Evolutionary conservation across 176 grass and related monocot species (phyloP).

Genomic region (Saccharum spontaneum): DNA sequence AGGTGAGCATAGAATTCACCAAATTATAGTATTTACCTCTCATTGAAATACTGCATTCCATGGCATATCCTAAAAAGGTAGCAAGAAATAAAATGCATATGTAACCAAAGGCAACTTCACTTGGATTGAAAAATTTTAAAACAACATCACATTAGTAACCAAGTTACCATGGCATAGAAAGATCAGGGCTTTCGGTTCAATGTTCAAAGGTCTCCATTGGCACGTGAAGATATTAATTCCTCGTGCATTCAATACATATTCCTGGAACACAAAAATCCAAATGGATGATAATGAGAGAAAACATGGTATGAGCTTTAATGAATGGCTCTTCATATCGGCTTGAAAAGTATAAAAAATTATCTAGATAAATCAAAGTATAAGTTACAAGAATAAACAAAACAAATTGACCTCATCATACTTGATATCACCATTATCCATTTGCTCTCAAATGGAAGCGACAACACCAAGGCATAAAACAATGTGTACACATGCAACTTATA

Average conservation of each 20-base stretch:
- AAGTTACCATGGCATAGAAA: conserved; percentile 75
- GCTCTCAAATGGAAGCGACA: not conserved
- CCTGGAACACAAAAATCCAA: conserved; percentile 24
- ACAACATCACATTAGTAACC: not conserved
- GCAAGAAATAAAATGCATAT: not conserved
- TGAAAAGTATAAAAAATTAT: not conserved
- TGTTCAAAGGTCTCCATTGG: conserved; percentile 47
- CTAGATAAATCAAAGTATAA: not conserved
- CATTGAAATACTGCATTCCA: no score
- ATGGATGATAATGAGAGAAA: not conserved
- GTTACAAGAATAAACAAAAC: not conserved
- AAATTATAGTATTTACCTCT: no score
- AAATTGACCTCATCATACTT: conserved; percentile 61
- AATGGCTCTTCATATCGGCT: not conserved
- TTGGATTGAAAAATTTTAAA: not conserved
- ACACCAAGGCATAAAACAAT: not conserved
- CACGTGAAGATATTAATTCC: conserved; percentile 62
- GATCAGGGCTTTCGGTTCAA: conserved; percentile 62
- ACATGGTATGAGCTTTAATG: not conserved
- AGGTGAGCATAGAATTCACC: no score
- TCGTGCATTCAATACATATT: conserved; percentile 53
- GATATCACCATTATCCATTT: conserved; percentile 35
- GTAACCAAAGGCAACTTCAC: not conserved
- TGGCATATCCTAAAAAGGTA: not conserved
- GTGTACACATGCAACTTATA: not conserved